phyloP scores from a whole-genome alignment of 2,329 filamentous ascomycete species.

The Scorias spongiosa region DNA sequence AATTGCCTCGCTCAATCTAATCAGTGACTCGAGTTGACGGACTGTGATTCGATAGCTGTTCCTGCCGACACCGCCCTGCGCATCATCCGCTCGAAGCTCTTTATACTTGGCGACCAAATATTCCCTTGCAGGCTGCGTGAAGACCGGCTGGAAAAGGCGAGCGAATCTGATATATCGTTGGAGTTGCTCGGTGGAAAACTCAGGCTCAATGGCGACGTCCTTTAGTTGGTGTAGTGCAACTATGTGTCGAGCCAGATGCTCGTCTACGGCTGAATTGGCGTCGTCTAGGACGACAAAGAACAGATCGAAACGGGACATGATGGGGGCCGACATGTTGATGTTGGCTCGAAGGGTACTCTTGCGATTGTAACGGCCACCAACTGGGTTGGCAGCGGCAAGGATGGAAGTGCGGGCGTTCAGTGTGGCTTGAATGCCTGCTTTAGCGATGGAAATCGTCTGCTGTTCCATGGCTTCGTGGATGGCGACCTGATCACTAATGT shows the following conservation, averaged over 20 bases:
- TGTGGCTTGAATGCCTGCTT: conserved; percentile 94
- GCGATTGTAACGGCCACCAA: conserved; percentile 91
- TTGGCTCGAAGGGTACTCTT: conserved; percentile 87
- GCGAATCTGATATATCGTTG: conserved; percentile 97
- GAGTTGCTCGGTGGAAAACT: conserved; percentile 90
- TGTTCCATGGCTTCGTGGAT: conserved; percentile 99
- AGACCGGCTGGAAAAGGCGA: conserved; percentile 82
- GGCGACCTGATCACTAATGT: conserved; percentile 88
- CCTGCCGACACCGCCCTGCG: conserved; percentile 80
- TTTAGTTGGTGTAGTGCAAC: conserved; percentile 85
- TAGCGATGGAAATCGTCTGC: conserved; percentile 97
- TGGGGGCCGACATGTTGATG: conserved; percentile 96
- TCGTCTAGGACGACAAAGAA: conserved; percentile 98
- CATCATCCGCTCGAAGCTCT: conserved; percentile 81
- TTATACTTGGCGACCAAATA: conserved; percentile 88
- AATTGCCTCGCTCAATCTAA: conserved; percentile 91
- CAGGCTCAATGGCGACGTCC: conserved; percentile 78
- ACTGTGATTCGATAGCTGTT: conserved; percentile 98
- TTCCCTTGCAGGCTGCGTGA: conserved; percentile 72
- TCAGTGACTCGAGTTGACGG: conserved; percentile 87
- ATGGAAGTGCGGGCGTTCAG: conserved; percentile 92
- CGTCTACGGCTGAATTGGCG: conserved; percentile 82
- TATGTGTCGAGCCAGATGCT: conserved; percentile 85
- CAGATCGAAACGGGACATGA: conserved; percentile 98
- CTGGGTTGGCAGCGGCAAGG: conserved; percentile 87